A percentile compares a stretch with the other conserved stretches of the same genome.
Evolutionary conservation across 495 filamentous ascomycete species (phyloP).

Genomic region (Penicillium bialowiezense): DNA sequence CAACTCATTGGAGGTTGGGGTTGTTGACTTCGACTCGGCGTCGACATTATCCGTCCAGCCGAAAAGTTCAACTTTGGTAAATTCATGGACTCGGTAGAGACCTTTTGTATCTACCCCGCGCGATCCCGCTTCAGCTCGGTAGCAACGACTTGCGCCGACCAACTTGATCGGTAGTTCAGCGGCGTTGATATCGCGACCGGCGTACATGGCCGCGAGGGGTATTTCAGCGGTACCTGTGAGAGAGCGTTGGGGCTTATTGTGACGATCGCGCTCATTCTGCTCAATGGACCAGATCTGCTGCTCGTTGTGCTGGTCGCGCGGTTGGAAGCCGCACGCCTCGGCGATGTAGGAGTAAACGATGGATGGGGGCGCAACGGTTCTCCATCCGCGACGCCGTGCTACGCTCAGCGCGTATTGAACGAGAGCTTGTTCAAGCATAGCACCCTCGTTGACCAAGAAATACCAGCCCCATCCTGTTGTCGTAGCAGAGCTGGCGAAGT

Average conservation of each 20-base stretch:
- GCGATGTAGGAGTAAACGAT: slow-evolving; percentile 92
- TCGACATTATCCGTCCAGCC: slow-evolving; percentile 64
- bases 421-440: slow-evolving; percentile 87
- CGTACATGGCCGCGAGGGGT: slow-evolving; percentile 86
- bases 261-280: slow-evolving; percentile 56
- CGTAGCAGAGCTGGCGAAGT: slow-evolving; percentile 75
- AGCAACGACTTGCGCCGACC: slow-evolving; percentile 83
- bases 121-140: slow-evolving; percentile 89
- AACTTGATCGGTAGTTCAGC: slow-evolving; percentile 68
- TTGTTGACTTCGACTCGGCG: slow-evolving; percentile 4
- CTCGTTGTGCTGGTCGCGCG: slow-evolving; percentile 84
- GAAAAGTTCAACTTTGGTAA: slow-evolving; percentile 97
- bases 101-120: slow-evolving; percentile 89
- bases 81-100: slow-evolving; percentile 97
- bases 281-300: slow-evolving; percentile 82
- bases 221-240: slow-evolving; percentile 92
- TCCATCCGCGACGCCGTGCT: slow-evolving; percentile 69
- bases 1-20: slow-evolving; percentile 44
- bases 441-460: slow-evolving; percentile 83
- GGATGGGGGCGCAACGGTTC: slow-evolving; percentile 74
- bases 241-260: slow-evolving; percentile 62
- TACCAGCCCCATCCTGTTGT: slow-evolving; percentile 97
- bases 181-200: slow-evolving; percentile 62
- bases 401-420: slow-evolving; percentile 77
- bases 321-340: slow-evolving; percentile 87